phyloP scores from a whole-genome alignment of 2,329 filamentous ascomycete species.

The Zalaria obscura region DNA sequence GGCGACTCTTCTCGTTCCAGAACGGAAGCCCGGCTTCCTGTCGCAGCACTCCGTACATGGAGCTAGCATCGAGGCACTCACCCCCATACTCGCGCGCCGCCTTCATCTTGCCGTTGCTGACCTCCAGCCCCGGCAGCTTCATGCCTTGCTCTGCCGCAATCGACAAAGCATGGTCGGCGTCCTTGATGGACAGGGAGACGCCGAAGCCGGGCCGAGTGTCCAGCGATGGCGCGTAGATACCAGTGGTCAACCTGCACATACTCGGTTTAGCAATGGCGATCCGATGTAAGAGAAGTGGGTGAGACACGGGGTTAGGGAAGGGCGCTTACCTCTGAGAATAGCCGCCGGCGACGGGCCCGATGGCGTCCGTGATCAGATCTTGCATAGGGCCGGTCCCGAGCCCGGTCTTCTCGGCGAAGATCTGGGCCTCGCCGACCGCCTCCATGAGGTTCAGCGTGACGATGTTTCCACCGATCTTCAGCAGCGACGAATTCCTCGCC shows the following conservation, averaged over 20 bases:
- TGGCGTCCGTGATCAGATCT: conserved; percentile 28
- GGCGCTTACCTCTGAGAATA: conserved; percentile 24
- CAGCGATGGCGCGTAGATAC: conserved; percentile 25
- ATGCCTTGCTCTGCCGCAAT: conserved; percentile 4
- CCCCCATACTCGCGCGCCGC: conserved; percentile 4
- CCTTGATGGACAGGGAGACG: conserved; percentile 7
- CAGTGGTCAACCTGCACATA: conserved; percentile 22
- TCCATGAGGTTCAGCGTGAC: conserved; percentile 30
- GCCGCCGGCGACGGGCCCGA: conserved; percentile 26
- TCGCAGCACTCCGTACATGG: conserved; percentile 4
- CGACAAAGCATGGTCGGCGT: conserved; percentile 6
- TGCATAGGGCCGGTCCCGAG: conserved; percentile 28
- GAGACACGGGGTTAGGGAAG: background rate
- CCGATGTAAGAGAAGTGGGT: no score
- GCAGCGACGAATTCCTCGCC: conserved; percentile 24
- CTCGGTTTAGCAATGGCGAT: background rate
- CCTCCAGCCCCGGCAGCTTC: conserved; percentile 5
- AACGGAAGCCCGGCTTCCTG: conserved; percentile 2
- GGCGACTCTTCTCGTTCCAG: conserved; percentile 5
- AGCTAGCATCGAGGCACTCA: conserved; percentile 1
- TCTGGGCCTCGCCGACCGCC: conserved; percentile 30
- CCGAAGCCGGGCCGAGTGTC: conserved; percentile 8
- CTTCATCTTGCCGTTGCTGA: conserved; percentile 5
- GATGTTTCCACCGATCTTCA: conserved; percentile 32
- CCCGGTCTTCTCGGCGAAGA: conserved; percentile 31